Percentiles rank a stretch among this genome's conserved stretches.
These are phyloP conservation scores for Saturnispora saitoi DNA, from an alignment of 805 yeast genomes.

Conservation along the genomic window DNA sequence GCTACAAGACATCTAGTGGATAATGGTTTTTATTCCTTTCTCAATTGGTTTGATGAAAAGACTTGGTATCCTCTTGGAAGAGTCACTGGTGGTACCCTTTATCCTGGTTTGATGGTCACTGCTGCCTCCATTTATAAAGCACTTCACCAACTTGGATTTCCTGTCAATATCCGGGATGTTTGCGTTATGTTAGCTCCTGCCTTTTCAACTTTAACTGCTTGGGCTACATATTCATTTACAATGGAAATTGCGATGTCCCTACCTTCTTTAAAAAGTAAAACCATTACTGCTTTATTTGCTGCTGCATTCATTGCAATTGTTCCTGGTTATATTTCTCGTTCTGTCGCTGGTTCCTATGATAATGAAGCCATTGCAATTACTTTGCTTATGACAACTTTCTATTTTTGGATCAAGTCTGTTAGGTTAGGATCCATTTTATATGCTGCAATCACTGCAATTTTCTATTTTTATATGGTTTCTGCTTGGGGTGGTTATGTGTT, in stretches of 20 bases:
- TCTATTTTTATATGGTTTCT: constrained; percentile 96
- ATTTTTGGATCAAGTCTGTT: constrained; percentile 89
- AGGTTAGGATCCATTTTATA: constrained; percentile 83
- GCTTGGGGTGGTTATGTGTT: constrained; percentile 99
- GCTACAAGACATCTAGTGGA: constrained; percentile 89
- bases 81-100: constrained; percentile 97
- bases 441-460: constrained; percentile 75
- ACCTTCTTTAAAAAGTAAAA: constrained; percentile 17
- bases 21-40: constrained; percentile 79
- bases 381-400: constrained; percentile 88
- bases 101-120: constrained; percentile 98
- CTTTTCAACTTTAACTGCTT: constrained; percentile 86
- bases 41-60: constrained; percentile 97
- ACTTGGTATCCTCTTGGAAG: constrained; percentile 99
- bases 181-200: constrained; percentile 97
- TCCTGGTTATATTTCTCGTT: constrained; percentile 96
- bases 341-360: constrained; percentile 98
- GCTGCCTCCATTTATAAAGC: constrained; percentile 82
- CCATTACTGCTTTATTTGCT: constrained; percentile 79
- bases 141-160: constrained; percentile 58
- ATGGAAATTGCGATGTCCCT: constrained; percentile 75
- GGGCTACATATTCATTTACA: constrained; percentile 80
- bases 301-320: constrained; percentile 96
- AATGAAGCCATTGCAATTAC: constrained; percentile 98
- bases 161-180: constrained; percentile 89